Conservation (phyloP, 2,329 filamentous ascomycete species). For the Aspergillus novoparasiticus region DNA sequence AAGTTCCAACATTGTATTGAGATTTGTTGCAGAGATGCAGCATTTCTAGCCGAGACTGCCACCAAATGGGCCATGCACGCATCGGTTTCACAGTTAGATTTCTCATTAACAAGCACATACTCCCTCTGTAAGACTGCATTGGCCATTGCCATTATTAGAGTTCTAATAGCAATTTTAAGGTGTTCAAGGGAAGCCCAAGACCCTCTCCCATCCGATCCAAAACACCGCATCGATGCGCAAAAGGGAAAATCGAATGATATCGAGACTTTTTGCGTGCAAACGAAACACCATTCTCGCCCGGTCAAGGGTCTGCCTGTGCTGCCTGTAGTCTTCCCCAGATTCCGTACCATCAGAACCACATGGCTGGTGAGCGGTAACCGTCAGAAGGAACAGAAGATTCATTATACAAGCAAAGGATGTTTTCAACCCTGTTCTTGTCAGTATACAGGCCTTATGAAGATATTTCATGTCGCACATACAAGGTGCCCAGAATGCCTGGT, state of each 20-base stretch:
- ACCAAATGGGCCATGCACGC: too few species aligned
- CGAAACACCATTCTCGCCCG: neutral
- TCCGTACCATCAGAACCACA: neutral
- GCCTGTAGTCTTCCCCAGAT: neutral
- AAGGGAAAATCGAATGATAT: constrained; percentile 6
- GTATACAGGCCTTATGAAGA: neutral
- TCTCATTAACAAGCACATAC: too few species aligned
- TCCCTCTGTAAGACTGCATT: too few species aligned
- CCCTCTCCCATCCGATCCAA: constrained; percentile 9
- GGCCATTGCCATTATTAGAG: neutral
- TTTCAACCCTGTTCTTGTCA: constrained; percentile 1
- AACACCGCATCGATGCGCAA: constrained; percentile 7
- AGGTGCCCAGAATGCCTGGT: constrained; percentile 6
- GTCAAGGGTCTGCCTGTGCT: neutral
- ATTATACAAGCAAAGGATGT: constrained; percentile 2
- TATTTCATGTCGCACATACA: neutral
- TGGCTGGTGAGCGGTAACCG: neutral
- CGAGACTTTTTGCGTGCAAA: constrained; percentile 3
- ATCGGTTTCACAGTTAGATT: too few species aligned
- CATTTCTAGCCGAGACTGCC: too few species aligned
- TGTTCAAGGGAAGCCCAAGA: neutral
- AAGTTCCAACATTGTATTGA: too few species aligned
- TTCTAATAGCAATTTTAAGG: neutral
- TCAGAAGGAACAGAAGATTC: neutral
- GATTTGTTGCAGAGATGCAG: too few species aligned